Conservation (phyloP, 176 grass and related monocot genomes). For the Microstegium vimineum region DNA sequence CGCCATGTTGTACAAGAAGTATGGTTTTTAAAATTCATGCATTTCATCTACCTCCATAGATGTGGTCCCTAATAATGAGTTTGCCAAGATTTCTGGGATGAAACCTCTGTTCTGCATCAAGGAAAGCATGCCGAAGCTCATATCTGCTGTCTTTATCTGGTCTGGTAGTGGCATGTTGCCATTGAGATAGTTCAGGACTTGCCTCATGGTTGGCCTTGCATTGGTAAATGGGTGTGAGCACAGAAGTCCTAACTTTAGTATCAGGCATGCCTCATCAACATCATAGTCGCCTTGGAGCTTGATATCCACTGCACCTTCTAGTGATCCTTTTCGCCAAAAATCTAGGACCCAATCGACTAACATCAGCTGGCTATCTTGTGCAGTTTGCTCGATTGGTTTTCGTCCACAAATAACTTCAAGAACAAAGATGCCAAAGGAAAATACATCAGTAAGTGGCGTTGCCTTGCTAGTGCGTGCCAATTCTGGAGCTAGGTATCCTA, state of each 20-base stretch:
- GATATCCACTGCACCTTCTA: background rate
- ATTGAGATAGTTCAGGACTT: slow-evolving; percentile 25
- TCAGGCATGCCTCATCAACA: slow-evolving; percentile 10
- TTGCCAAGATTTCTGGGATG: background rate
- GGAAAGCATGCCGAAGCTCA: background rate
- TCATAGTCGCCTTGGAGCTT: background rate
- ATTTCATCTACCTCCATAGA: background rate
- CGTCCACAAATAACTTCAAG: slow-evolving; percentile 26
- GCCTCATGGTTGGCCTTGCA: slow-evolving; percentile 28
- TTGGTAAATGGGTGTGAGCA: slow-evolving; percentile 27
- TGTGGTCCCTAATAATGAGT: too few species aligned
- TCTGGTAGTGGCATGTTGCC: slow-evolving; percentile 6
- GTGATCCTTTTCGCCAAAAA: background rate
- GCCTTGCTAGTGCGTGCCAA: slow-evolving; percentile 27
- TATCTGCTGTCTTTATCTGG: background rate
- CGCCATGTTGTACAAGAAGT: too few species aligned
- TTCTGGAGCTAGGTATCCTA: slow-evolving; percentile 48
- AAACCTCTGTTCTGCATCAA: background rate
- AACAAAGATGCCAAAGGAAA: slow-evolving; percentile 14
- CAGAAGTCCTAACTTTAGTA: slow-evolving; percentile 39
- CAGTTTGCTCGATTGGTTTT: background rate
- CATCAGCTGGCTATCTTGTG: background rate
- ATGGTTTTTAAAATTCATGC: background rate
- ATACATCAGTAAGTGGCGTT: background rate
- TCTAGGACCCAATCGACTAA: slow-evolving; percentile 27